phyloP scores from a whole-genome alignment of 306 rosid genomes.

The Carpinus fangiana region DNA sequence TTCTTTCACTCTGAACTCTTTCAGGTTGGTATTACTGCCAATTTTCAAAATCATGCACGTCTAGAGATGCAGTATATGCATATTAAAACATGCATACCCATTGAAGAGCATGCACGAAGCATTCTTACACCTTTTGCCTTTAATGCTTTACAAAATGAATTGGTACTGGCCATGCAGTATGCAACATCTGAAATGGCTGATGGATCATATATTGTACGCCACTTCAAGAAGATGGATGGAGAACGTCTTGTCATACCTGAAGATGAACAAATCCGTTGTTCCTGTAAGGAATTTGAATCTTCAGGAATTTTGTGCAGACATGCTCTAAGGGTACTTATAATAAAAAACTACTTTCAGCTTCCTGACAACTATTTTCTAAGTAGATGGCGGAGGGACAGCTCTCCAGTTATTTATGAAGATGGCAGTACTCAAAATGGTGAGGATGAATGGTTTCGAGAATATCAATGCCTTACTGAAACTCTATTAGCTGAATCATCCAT shows the following conservation, averaged over 20 bases:
- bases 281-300: slow-evolving; percentile 94
- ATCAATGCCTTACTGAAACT: slow-evolving; percentile 65
- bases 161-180: slow-evolving; percentile 76
- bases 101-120: slow-evolving; percentile 82
- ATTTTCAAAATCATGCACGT: slow-evolving; percentile 55
- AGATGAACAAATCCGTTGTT: slow-evolving; percentile 80
- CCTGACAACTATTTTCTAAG: slow-evolving; percentile 73
- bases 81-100: slow-evolving; percentile 75
- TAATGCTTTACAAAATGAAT: slow-evolving; percentile 75
- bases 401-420: slow-evolving; percentile 49
- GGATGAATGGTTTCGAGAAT: slow-evolving; percentile 80
- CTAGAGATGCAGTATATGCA: slow-evolving; percentile 62
- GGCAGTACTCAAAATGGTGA: slow-evolving; percentile 36
- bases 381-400: slow-evolving; percentile 75
- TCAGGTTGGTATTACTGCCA: slow-evolving; percentile 74
- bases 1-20: slow-evolving; percentile 29
- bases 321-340: slow-evolving; percentile 57
- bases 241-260: slow-evolving; percentile 71
- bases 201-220: slow-evolving; percentile 70
- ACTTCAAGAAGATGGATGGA: slow-evolving; percentile 73
- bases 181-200: slow-evolving; percentile 74
- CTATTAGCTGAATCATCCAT: slow-evolving; percentile 73
- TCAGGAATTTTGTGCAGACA: slow-evolving; percentile 91
- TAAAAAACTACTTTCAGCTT: slow-evolving; percentile 85
- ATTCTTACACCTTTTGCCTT: slow-evolving; percentile 84